phyloP scores from a whole-genome alignment of 2,329 filamentous ascomycete genomes.

The Xylariaceae sp. region DNA sequence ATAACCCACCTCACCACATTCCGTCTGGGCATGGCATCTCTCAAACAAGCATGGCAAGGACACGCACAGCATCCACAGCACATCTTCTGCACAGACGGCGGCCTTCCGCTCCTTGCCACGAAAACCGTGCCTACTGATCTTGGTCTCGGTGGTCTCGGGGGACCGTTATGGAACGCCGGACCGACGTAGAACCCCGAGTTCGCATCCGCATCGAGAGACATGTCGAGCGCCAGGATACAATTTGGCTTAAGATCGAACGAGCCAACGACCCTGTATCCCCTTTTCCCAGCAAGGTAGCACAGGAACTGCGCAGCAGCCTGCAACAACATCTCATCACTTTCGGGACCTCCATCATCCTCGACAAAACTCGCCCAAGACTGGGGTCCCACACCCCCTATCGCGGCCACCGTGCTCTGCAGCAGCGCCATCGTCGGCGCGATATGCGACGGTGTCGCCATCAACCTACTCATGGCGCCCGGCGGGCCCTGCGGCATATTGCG shows the following conservation, averaged over 20 bases:
- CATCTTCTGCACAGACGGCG: neutral
- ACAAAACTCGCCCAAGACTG: conserved; percentile 8
- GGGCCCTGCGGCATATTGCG: conserved; percentile 12
- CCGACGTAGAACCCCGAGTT: neutral
- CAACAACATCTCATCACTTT: conserved; percentile 5
- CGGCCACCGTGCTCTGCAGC: conserved; percentile 13
- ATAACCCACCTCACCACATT: conserved; percentile 4
- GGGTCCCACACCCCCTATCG: conserved; percentile 2
- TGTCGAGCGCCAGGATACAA: conserved; percentile 14
- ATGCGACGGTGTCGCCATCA: conserved; percentile 7
- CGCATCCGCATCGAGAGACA: conserved; percentile 12
- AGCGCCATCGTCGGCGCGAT: conserved; percentile 13
- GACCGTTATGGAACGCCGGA: neutral
- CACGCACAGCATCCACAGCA: conserved; percentile 20
- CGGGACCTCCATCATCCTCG: conserved; percentile 10
- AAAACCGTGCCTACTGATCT: neutral
- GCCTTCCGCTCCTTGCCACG: neutral
- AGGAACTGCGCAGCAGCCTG: conserved; percentile 21
- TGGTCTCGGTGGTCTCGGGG: neutral
- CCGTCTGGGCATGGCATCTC: neutral
- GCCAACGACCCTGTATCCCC: conserved; percentile 12
- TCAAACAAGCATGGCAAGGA: conserved; percentile 7
- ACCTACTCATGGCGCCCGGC: neutral
- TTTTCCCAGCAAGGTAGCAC: conserved; percentile 20
- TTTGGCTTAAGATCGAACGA: conserved; percentile 17